Percentiles rank a stretch among this genome's conserved stretches.
Conservation (phyloP, 1,284 basidiomycete genomes). For the Xerocomus amazonicus region DNA sequence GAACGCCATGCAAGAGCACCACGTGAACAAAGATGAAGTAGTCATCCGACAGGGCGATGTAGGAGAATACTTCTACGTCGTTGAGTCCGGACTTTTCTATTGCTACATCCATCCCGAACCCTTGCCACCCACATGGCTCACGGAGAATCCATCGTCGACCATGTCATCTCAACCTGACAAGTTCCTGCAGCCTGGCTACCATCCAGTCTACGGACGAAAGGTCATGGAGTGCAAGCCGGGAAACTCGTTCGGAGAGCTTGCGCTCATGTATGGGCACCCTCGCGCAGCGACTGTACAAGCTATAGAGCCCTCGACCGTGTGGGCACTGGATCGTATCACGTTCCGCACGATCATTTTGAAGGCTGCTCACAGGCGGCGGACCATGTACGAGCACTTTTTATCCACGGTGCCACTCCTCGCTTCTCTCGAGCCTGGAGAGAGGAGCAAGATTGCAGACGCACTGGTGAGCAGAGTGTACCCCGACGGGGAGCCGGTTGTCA, state of each 20-base stretch:
- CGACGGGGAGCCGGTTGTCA: constrained; percentile 84
- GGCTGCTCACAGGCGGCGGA: constrained; percentile 80
- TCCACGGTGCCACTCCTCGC: constrained; percentile 88
- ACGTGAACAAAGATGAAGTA: constrained; percentile 68
- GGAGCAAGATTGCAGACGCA: constrained; percentile 96
- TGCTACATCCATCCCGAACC: constrained; percentile 79
- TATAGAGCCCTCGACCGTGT: constrained; percentile 80
- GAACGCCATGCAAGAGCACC: constrained; percentile 92
- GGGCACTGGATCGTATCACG: constrained; percentile 95
- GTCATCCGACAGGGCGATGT: constrained; percentile 97
- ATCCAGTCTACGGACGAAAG: constrained; percentile 73
- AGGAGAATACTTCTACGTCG: constrained; percentile 97
- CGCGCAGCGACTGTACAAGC: constrained; percentile 93
- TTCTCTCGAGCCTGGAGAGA: constrained; percentile 81
- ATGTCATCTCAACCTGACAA: constrained; percentile 40
- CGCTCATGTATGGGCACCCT: constrained; percentile 96
- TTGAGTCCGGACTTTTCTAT: constrained; percentile 86
- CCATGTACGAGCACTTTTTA: constrained; percentile 95
- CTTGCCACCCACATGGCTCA: constrained; percentile 54
- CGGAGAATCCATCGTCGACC: constrained; percentile 37
- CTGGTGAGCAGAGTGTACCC: constrained; percentile 81
- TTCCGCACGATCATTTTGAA: constrained; percentile 98
- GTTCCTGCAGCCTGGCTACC: constrained; percentile 61
- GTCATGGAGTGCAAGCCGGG: constrained; percentile 86
- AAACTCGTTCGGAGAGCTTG: constrained; percentile 92